A percentile compares a stretch with the other conserved stretches of the same genome.
Conservation (phyloP, 805 yeast genomes). For the Candida sakaeoensis region DNA sequence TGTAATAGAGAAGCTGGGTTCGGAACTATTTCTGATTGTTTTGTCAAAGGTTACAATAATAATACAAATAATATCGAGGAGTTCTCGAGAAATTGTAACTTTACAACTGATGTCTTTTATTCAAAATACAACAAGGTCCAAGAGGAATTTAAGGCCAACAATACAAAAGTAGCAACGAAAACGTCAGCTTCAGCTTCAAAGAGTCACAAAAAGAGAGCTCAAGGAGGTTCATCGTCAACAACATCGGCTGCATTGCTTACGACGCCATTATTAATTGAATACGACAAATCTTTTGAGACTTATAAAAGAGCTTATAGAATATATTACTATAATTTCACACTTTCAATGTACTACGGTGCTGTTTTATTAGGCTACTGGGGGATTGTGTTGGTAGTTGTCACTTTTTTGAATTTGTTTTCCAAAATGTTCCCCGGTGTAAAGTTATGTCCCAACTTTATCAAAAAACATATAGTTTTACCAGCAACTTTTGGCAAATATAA, state of each 20-base stretch:
- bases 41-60: conserved; percentile 20
- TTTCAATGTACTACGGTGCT: conserved; percentile 36
- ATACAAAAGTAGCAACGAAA: not conserved
- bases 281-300: conserved; percentile 34
- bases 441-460: conserved; percentile 21
- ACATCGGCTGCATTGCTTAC: conserved; percentile 9
- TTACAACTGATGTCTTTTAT: conserved; percentile 13
- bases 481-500: conserved; percentile 20
- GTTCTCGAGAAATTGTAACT: conserved; percentile 13
- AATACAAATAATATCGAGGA: conserved; percentile 12
- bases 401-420: conserved; percentile 38
- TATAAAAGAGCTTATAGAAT: conserved; percentile 27
- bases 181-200: not conserved
- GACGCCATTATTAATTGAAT: conserved; percentile 33
- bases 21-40: conserved; percentile 20
- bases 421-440: conserved; percentile 36
- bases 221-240: conserved; percentile 2
- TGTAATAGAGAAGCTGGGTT: conserved; percentile 17
- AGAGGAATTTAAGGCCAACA: conserved; percentile 6
- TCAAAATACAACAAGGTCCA: conserved; percentile 12
- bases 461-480: conserved; percentile 26
- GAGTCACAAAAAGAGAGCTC: conserved; percentile 3
- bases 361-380: conserved; percentile 50
- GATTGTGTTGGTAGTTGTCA: conserved; percentile 37
- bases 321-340: conserved; percentile 28